Conservation (phyloP, 345 rosid species). For the Bruguiera parviflora region DNA sequence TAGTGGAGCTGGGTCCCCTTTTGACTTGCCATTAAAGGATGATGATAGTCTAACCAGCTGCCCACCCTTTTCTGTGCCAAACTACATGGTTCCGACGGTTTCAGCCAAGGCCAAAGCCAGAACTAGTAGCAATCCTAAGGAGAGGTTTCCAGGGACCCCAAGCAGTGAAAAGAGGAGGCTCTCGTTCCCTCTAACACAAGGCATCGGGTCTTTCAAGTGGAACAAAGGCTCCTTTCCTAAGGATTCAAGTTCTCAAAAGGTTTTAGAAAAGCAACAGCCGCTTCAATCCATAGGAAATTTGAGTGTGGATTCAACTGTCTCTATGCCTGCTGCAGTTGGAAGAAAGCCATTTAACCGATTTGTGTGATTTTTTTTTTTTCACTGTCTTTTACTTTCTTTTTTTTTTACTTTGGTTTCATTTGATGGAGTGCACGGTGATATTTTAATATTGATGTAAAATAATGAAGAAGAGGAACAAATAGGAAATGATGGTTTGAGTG, state of each 20-base stretch:
- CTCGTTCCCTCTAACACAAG: constrained; percentile 67
- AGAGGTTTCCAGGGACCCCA: constrained; percentile 58
- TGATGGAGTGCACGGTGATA: constrained; percentile 49
- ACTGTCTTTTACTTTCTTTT: constrained; percentile 12
- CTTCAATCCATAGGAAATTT: constrained; percentile 48
- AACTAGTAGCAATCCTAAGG: constrained; percentile 70
- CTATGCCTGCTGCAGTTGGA: constrained; percentile 76
- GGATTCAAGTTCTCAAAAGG: constrained; percentile 44
- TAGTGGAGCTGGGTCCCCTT: constrained; percentile 54
- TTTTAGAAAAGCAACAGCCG: constrained; percentile 16
- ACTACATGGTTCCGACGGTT: constrained; percentile 79
- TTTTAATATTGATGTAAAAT: constrained; percentile 38
- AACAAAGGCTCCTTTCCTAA: constrained; percentile 65
- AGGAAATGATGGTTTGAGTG: constrained; percentile 40
- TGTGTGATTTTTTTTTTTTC: constrained; percentile 50
- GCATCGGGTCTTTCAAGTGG: constrained; percentile 75
- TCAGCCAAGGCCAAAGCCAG: constrained; percentile 81
- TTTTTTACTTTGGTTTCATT: constrained; percentile 27
- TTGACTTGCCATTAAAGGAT: constrained; percentile 53
- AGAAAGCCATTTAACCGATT: constrained; percentile 90
- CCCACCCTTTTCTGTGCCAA: constrained; percentile 83
- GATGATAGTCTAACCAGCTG: constrained; percentile 95
- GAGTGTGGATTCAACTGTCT: constrained; percentile 77
- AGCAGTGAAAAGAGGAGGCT: constrained; percentile 66
- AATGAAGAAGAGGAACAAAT: constrained; percentile 28